A percentile compares a stretch with the other conserved stretches of the same genome.
phyloP scores from a whole-genome alignment of 2,329 filamentous ascomycete species.

The Cladophialophora exuberans region DNA sequence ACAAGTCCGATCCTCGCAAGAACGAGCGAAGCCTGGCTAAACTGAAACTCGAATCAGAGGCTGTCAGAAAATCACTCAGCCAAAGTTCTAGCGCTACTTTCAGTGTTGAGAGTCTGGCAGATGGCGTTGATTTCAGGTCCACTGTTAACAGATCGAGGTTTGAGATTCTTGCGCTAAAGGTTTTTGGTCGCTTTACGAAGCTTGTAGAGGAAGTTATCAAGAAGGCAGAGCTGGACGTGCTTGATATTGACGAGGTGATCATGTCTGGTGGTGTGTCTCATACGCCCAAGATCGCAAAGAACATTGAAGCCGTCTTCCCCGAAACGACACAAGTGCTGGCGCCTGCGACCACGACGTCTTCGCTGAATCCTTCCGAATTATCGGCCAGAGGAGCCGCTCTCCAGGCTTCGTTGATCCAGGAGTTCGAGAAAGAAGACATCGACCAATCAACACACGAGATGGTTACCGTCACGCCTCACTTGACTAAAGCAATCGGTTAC shows the following conservation, averaged over 20 bases:
- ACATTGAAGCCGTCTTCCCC: slow-evolving; percentile 79
- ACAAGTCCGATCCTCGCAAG: slow-evolving; percentile 83
- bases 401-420: slow-evolving; percentile 90
- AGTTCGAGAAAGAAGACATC: slow-evolving; percentile 92
- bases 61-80: slow-evolving; percentile 88
- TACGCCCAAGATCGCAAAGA: slow-evolving; percentile 87
- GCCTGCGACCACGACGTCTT: slow-evolving; percentile 73
- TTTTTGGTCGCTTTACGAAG: slow-evolving; percentile 84
- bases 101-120: slow-evolving; percentile 86
- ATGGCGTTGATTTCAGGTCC: slow-evolving; percentile 86
- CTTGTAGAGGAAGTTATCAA: slow-evolving; percentile 82
- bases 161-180: slow-evolving; percentile 83
- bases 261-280: slow-evolving; percentile 90
- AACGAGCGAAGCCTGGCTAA: slow-evolving; percentile 85
- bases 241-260: slow-evolving; percentile 94
- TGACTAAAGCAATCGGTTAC: slow-evolving; percentile 85
- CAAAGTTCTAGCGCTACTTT: slow-evolving; percentile 87
- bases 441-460: slow-evolving; percentile 94
- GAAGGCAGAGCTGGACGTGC: slow-evolving; percentile 88
- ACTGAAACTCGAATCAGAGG: slow-evolving; percentile 87
- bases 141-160: slow-evolving; percentile 93
- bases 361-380: slow-evolving; percentile 93
- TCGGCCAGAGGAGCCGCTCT: slow-evolving; percentile 88
- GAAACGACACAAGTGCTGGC: slow-evolving; percentile 77
- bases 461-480: slow-evolving; percentile 91